A percentile compares a stretch with the other conserved stretches of the same genome.
These are phyloP conservation scores for Cutaneotrichosporon mucoides DNA, from an alignment of 1,284 basidiomycete species.

Conservation along the genomic window DNA sequence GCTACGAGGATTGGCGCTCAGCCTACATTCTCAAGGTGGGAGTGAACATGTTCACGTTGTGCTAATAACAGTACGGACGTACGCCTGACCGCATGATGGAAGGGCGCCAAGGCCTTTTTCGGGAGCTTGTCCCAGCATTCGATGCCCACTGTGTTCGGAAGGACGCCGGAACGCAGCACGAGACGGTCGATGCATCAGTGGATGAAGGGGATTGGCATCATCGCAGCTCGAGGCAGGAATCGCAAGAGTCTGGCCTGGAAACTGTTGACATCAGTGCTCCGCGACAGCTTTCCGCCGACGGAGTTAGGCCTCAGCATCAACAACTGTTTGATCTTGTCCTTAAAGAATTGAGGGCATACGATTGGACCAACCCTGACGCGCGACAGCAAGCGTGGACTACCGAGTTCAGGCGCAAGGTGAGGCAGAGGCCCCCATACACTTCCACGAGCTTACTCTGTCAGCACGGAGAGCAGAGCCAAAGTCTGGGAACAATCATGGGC, in stretches of 20 bases:
- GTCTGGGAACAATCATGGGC: neutral
- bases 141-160: neutral
- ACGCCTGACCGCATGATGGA: neutral
- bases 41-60: no score
- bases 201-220: no score
- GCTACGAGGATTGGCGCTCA: no score
- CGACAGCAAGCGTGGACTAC: neutral
- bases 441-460: no score
- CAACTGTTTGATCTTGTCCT: neutral
- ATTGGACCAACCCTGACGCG: neutral
- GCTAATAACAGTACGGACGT: no score
- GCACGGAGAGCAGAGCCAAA: neutral
- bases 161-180: neutral
- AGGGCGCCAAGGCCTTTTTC: neutral
- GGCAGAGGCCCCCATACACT: neutral
- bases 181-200: no score
- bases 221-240: neutral
- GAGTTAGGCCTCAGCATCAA: neutral
- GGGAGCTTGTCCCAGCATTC: neutral
- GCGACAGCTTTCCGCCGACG: neutral
- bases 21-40: no score
- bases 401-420: neutral
- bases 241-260: neutral
- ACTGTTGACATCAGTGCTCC: no score
- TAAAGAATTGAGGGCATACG: neutral